Base-by-base conservation (phyloP, 805 yeast genomes). In the Hanseniaspora meyeri region DNA sequence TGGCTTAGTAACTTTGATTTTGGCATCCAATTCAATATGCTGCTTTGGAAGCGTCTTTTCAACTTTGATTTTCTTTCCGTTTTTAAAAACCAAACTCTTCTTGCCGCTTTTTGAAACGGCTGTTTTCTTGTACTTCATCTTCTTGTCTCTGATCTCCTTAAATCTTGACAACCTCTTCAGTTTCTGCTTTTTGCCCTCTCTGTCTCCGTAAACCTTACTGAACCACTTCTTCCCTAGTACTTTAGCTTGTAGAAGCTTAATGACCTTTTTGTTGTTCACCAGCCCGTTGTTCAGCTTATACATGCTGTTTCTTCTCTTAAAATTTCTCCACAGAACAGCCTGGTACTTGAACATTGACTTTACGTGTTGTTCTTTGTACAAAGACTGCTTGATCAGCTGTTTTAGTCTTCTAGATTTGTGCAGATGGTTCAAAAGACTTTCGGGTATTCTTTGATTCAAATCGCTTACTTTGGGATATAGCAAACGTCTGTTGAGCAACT, bases 321-420 rank as follows among this genome's bases (percentile, higher is more conserved):
- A 53, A 20, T 53, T 46, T 20, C 32, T 39, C 57, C 57, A 53
- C 10, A 53, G 14, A 6, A 27, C 38, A n/a, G 46, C 57, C 32
- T 53, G 57, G 37, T 53, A 53, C 17, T 53, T 53, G 24, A 53
- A 53, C 51, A 53, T 46, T 4, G 57, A 53, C 32, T 53, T 53
- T 10, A 53, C 31, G 4, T 46, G 38, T 39, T 53, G 57, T n/a
- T 53, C 46, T 29, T 53, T 46, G 37, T 53, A 53, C 9, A 46
- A 37, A 10, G 51, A 29, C 24, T 53, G 51, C 24, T 53, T 53
- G 12, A 53, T 53, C 12, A 53, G 24, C 8, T 38, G 39, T 31
- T 53, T 53, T 16, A 53, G 20, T 38, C 38, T 53, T 17, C 38
- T 46, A 0, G 46, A 31, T 40, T 53, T 53, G n/a, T 53, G 39